Base-by-base conservation (phyloP, 305 asterid genomes). In the Plantago coronopus region DNA sequence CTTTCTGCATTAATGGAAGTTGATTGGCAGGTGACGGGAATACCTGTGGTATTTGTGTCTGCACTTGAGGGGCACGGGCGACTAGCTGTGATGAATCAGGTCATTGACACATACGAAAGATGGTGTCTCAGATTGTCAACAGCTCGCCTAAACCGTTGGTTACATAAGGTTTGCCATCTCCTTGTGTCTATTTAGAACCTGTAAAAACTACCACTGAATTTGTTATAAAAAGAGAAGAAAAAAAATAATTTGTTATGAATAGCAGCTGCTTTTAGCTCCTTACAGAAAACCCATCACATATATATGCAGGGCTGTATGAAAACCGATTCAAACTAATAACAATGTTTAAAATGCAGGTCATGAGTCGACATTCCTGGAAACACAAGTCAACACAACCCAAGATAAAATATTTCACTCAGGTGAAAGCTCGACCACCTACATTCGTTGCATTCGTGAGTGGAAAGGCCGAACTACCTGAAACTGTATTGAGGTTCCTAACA, bases 291-390 rank as follows among this genome's bases (percentile, higher is more conserved):
- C 2, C 40, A 34, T 2, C 12, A 8, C 11, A 34, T 34, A 34
- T 34, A 7, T 34, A 34, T 34, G 31, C 31, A 27, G 31, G 31
- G 31, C 31, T 27, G 5, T 27, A 11, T 34, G 40, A 34, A 34
- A 34, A 34, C 40, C 8, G 11, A 34, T 2, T 23, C 12, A 6
- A 23, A 14, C 38, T 14, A 9, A 0, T 16, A 31, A 19, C 25
- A 2, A 54, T 55, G 48, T 49, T 60, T 17, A 17, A 62, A 55
- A 29, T 61, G 67, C 65, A 90, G 97, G 94, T 93, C 47, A 89
- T 93, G 97, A 85, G 97, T 81, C 72, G 96, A 63, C 99, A 89
- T 74, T 93, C 97, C 14, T 93, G 97, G 97, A 89, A 89, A 78
- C 94, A 87, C 58, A 82, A 72, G 68, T 79, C 99, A 0, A 81